These are phyloP conservation scores for Rubia tinctorum DNA, from an alignment of 305 asterid species.

Conservation along the genomic window DNA sequence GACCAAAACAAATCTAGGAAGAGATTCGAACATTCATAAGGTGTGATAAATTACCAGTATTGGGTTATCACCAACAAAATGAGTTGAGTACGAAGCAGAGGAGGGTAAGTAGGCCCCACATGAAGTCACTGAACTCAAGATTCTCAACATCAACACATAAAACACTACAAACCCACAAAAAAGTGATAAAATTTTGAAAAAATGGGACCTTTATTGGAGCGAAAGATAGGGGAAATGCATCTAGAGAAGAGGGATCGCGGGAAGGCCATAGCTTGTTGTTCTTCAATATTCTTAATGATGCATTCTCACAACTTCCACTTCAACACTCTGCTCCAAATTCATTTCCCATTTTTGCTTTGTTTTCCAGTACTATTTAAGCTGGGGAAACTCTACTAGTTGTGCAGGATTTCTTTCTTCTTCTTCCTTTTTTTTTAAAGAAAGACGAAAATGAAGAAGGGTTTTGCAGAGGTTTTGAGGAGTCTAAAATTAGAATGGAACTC, in stretches of 20 bases:
- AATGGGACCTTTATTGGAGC: background rate
- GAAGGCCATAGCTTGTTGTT: constrained; percentile 44
- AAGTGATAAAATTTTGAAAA: background rate
- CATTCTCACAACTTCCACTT: background rate
- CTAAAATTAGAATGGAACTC: too few species aligned
- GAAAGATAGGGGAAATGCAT: constrained; percentile 31
- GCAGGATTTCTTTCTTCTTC: background rate
- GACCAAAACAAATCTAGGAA: background rate
- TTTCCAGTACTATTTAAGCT: background rate
- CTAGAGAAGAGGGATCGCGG: constrained; percentile 38
- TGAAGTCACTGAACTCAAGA: constrained; percentile 45
- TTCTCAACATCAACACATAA: background rate
- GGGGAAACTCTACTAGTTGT: background rate
- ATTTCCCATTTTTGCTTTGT: background rate
- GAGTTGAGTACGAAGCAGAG: constrained; percentile 59
- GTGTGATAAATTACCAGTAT: constrained; percentile 43
- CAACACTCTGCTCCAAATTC: background rate
- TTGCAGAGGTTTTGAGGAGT: background rate
- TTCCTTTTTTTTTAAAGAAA: background rate
- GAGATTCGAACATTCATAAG: background rate
- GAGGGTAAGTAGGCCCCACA: constrained; percentile 17
- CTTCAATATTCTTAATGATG: constrained; percentile 3
- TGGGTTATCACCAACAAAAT: constrained; percentile 62
- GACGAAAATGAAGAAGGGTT: background rate
- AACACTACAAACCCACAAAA: background rate